Percentiles rank a stretch among this genome's conserved stretches.
These are phyloP conservation scores for Paraconiothyrium brasiliense DNA, from an alignment of 2,329 filamentous ascomycete species.

Conservation along the genomic window DNA sequence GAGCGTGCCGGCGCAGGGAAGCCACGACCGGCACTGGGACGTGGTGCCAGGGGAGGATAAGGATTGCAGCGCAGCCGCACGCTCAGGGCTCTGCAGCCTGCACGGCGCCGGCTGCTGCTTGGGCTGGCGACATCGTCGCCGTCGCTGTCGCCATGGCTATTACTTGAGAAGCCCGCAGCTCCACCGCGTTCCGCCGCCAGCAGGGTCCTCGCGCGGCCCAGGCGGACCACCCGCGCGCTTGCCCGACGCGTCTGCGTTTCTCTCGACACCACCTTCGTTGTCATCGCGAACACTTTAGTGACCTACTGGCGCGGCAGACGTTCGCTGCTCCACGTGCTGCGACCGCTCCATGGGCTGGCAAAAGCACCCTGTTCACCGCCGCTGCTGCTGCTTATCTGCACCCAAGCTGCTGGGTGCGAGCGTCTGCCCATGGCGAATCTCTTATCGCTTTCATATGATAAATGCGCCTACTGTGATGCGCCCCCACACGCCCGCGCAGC, in stretches of 20 bases:
- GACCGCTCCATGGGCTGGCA: background rate
- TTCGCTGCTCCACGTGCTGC: constrained; percentile 3
- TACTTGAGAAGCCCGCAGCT: background rate
- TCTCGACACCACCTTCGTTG: constrained; percentile 13
- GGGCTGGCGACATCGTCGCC: background rate
- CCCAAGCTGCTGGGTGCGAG: background rate
- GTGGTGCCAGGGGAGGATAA: background rate
- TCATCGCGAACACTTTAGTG: background rate
- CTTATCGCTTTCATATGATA: constrained; percentile 16
- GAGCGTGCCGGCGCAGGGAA: constrained; percentile 11
- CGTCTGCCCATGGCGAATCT: background rate
- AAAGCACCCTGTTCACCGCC: background rate
- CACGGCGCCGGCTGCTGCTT: background rate
- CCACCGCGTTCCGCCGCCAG: background rate
- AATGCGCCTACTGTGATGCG: constrained; percentile 8
- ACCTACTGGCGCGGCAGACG: no score
- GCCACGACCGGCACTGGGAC: background rate
- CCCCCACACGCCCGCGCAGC: constrained; percentile 16
- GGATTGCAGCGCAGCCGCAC: constrained; percentile 4
- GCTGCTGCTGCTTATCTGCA: constrained; percentile 10
- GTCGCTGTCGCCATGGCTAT: constrained; percentile 1
- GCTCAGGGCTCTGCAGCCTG: background rate
- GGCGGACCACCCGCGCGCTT: background rate
- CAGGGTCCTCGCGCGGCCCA: background rate
- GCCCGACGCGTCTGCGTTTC: constrained; percentile 1